phyloP scores from a whole-genome alignment of 164 flowering plant genomes.

The Pachysandra terminalis region DNA sequence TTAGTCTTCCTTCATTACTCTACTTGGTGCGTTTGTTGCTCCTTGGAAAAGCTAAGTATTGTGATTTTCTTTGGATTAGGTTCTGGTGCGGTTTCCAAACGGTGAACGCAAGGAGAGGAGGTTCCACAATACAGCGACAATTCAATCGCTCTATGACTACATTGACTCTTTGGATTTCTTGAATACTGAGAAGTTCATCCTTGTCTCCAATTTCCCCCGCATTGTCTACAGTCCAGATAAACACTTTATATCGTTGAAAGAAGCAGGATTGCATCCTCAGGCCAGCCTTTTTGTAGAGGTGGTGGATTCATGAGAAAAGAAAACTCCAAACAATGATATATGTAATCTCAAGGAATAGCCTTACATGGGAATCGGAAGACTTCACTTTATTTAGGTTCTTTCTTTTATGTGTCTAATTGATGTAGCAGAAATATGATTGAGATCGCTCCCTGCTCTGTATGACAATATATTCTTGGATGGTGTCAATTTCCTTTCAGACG shows the following conservation, averaged over 20 bases:
- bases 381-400: background rate
- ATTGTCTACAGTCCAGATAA: conserved; percentile 72
- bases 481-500: background rate
- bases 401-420: background rate
- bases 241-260: conserved; percentile 59
- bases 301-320: conserved; percentile 34
- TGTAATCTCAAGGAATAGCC: background rate
- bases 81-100: conserved; percentile 78
- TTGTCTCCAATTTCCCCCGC: conserved; percentile 90
- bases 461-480: too few relatives aligned
- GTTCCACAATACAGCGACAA: conserved; percentile 60
- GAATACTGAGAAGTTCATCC: conserved; percentile 61
- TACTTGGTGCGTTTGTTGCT: too few relatives aligned
- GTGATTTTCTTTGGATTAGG: conserved; percentile 33
- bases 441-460: conserved; percentile 4
- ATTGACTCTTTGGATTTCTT: conserved; percentile 90
- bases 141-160: conserved; percentile 78
- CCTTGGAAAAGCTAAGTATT: background rate
- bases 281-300: conserved; percentile 88
- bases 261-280: conserved; percentile 96
- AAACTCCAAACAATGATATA: background rate
- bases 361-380: conserved; percentile 12
- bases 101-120: conserved; percentile 95
- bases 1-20: too few relatives aligned
- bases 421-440: background rate